These are phyloP conservation scores for Clarireedia homoeocarpa DNA, from an alignment of 2,329 filamentous ascomycete genomes.

Conservation along the genomic window DNA sequence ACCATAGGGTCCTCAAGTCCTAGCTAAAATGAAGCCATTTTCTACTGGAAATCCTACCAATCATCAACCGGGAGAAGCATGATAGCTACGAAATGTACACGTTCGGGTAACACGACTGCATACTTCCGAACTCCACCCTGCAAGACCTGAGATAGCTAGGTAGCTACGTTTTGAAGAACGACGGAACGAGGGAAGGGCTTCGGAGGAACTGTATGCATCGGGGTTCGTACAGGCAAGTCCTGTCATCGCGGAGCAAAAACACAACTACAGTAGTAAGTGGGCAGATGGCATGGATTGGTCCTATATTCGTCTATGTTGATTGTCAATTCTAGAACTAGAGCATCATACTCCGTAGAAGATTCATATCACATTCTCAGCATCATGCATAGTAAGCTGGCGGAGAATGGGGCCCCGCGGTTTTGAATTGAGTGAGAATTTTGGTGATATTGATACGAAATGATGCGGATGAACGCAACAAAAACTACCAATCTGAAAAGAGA, in stretches of 20 bases:
- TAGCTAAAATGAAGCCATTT: neutral
- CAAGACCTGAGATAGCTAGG: neutral
- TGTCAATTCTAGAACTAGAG: neutral
- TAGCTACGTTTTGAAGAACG: neutral
- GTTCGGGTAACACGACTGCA: slow-evolving; percentile 6
- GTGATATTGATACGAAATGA: neutral
- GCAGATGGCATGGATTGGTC: neutral
- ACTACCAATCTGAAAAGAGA: too few relatives aligned
- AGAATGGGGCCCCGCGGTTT: neutral
- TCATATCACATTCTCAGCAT: slow-evolving; percentile 7
- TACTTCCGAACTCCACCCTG: slow-evolving; percentile 1
- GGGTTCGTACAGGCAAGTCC: too few relatives aligned
- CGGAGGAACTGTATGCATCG: too few relatives aligned
- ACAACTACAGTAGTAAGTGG: too few relatives aligned
- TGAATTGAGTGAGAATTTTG: neutral
- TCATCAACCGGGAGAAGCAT: neutral
- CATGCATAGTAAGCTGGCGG: neutral
- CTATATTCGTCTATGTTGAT: neutral
- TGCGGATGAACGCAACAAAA: neutral
- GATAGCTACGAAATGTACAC: neutral
- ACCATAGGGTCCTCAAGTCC: neutral
- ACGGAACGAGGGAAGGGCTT: neutral
- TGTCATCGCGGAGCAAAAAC: neutral
- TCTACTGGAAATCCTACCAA: neutral
- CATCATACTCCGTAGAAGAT: neutral